Evolutionary conservation across 2,329 filamentous ascomycete genomes (phyloP), one percentile per base, ranked within the genome.

Genomic region (Alternaria arborescens): DNA sequence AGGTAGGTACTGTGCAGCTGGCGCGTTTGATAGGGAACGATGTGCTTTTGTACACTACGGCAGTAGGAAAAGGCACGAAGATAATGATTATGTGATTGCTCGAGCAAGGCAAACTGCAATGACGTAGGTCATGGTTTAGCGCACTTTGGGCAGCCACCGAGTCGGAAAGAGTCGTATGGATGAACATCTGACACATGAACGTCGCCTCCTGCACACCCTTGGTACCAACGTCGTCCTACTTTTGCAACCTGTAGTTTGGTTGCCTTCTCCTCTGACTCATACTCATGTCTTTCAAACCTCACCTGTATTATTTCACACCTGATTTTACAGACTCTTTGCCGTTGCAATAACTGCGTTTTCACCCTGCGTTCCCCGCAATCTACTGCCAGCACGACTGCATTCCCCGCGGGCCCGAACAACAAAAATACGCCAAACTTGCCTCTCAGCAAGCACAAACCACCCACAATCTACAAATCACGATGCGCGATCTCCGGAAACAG

Each of bases 401-500:
- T 61, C 67, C 59, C 28, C 57, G 30, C 50, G 56, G 48, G 38
- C 44, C 14, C 16, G 16, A 44, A 43, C 42, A 56, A 48, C 30
- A 43, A 46, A 44, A 20, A 20, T 26, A 28, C n/a, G 7, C 18
- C 20, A 32, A 44, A 22, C 14, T 10, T 22, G 18, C 24, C 14
- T 32, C 34, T 22, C 22, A 41, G 24, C 18, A 44, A 32, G 3
- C 30, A n/a, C 2, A 11, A 34, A 24, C 22, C 20, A 16, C 40
- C 5, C 20, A 24, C 6, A 24, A 18, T 6, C 26, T 11, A 52
- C 18, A 48, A 8, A 53, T 47, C 63, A 71, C 54, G 46, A 90
- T 90, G 88, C 87, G 85, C 72, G 87, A 90, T 56, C 78, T 84
- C 48, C 79, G 88, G 69, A 89, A 90, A 74, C 89, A 90, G 78